A percentile compares a stretch with the other conserved stretches of the same genome.
These are phyloP conservation scores for Neohortaea acidophila DNA, from an alignment of 495 filamentous ascomycete genomes.

Conservation along the genomic window DNA sequence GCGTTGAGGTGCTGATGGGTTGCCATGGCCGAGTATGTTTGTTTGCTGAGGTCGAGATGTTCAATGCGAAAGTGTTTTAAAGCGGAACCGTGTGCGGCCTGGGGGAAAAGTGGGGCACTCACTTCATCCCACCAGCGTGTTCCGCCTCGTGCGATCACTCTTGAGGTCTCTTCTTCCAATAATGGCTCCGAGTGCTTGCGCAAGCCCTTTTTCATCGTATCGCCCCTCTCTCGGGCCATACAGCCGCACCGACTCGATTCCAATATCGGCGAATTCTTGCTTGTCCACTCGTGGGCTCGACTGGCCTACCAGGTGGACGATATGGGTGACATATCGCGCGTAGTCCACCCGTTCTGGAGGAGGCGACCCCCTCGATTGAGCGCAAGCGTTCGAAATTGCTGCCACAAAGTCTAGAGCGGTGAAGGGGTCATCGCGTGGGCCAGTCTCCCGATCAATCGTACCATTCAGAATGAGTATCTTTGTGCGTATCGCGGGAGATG, in stretches of 20 bases:
- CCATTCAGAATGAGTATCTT: constrained; percentile 84
- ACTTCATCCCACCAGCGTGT: constrained; percentile 38
- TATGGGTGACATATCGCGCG: constrained; percentile 58
- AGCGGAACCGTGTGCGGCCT: no score
- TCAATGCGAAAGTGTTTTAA: no score
- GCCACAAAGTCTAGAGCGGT: constrained; percentile 62
- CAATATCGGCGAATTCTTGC: constrained; percentile 43
- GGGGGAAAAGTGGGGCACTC: no score
- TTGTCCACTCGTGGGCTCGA: constrained; percentile 57
- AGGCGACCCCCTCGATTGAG: constrained; percentile 29
- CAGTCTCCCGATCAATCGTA: constrained; percentile 71
- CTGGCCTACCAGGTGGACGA: constrained; percentile 63
- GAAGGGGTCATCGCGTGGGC: constrained; percentile 42
- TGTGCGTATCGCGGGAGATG: constrained; percentile 34
- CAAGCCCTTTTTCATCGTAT: constrained; percentile 64
- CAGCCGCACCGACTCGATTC: constrained; percentile 60
- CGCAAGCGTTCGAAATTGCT: constrained; percentile 56
- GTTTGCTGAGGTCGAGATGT: no score
- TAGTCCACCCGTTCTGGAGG: constrained; percentile 16
- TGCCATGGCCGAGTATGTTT: no score
- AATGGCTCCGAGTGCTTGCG: constrained; percentile 64
- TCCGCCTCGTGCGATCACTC: constrained; percentile 45
- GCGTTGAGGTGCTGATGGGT: constrained; percentile 8
- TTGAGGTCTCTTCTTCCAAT: constrained; percentile 51
- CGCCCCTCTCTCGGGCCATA: constrained; percentile 50